Conservation (phyloP, 164 flowering plant species). For the Akebia trifoliata region DNA sequence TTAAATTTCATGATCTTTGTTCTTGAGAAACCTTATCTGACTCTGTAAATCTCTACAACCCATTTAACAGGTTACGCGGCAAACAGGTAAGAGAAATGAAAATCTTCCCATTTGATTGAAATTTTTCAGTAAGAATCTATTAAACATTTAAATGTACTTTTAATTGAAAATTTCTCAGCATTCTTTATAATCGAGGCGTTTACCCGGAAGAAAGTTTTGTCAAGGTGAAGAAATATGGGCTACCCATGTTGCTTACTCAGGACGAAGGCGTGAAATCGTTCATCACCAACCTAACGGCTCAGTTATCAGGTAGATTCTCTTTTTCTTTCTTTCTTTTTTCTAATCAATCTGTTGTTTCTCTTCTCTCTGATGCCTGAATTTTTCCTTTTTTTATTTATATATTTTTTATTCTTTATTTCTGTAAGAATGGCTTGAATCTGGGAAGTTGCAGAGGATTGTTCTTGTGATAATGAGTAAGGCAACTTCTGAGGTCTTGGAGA, state of each 20-base stretch:
- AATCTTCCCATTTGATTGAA: background rate
- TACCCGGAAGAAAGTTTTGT: constrained; percentile 89
- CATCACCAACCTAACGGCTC: constrained; percentile 65
- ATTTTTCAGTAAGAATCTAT: background rate
- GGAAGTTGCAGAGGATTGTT: constrained; percentile 82
- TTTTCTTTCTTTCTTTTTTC: background rate
- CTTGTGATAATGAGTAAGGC: constrained; percentile 94
- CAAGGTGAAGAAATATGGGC: constrained; percentile 95
- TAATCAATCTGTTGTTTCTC: background rate
- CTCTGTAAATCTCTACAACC: background rate
- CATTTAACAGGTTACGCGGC: constrained; percentile 80
- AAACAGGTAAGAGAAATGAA: constrained; percentile 55
- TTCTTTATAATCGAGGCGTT: constrained; percentile 85
- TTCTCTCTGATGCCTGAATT: background rate
- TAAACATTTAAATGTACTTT: background rate
- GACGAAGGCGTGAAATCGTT: constrained; percentile 89
- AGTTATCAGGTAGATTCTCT: constrained; percentile 60
- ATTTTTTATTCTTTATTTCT: background rate
- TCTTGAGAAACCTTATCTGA: background rate
- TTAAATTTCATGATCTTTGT: background rate
- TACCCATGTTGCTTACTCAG: constrained; percentile 86
- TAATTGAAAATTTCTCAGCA: constrained; percentile 31
- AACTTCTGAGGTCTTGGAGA: constrained; percentile 72
- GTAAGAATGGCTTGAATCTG: constrained; percentile 91
- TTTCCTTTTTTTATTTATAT: background rate